Evolutionary conservation across 2,329 filamentous ascomycete genomes (phyloP), one percentile per base, ranked within the genome.

Genomic region (Lithohypha guttulata): DNA sequence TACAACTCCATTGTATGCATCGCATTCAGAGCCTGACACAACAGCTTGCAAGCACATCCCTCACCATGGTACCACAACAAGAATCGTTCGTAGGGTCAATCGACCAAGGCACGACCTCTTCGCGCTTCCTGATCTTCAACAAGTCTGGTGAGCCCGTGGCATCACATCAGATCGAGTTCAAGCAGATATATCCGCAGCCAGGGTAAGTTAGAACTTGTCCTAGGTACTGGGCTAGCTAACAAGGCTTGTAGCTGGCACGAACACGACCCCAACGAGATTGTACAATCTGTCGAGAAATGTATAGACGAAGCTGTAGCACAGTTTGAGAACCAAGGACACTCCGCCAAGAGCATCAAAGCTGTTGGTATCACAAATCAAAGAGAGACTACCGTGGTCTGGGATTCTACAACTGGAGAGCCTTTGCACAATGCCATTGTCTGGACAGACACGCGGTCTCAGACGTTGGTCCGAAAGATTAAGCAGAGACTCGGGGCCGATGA

Each of bases 281-380:
- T 93, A 31, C 64, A 68, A 39, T 81, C 84, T 1, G 84, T 89
- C 21, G 74, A 84, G 54, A 71, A 71, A 46, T 94, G 86, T 60
- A 86, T 93, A 50, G 79, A 85, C 50, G 74, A 76, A 47, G 83
- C 84, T 0, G 74, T 80, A 43, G 73, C 77, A 53, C 65, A 79
- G 28, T 93, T 93, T 61, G 62, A 75, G 34, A 67, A 73, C n/a
- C 64, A 76, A 41, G 84, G 85, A 44, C 73, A 84, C 60, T 68
- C 71, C 18, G 67, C 71, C 43, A 69, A 71, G 38, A 73, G 81
- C 51, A 84, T 94, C 55, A 80, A 66, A 57, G 74, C 81, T 8
- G 70, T 94, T 49, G 86, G 86, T 41, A 82, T 94, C 57, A 93
- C 85, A 43, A 93, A 87, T 62, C 85, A 94, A 66, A 78, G 86